Evolutionary conservation across 106 monocot species (phyloP).

Genomic region (Apostasia ramifera): DNA sequence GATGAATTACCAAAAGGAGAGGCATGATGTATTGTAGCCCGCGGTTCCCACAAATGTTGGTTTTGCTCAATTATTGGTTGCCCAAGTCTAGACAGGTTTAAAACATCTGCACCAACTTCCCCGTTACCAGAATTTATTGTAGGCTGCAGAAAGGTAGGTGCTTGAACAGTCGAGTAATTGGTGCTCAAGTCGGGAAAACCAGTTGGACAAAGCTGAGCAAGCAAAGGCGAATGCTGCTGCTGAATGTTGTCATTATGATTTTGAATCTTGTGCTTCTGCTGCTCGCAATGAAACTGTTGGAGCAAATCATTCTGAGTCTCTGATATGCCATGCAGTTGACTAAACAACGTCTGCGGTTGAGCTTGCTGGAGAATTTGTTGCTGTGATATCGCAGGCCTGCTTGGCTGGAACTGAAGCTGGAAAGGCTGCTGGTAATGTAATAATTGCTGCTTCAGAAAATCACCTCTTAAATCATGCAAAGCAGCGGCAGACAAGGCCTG

Average conservation of each 20-base stretch:
- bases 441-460: conserved; percentile 43
- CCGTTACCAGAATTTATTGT: conserved; percentile 11
- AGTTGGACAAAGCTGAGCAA: conserved; percentile 21
- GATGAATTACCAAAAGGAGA: conserved; percentile 18
- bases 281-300: conserved; percentile 25
- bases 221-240: conserved; percentile 29
- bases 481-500: conserved; percentile 62
- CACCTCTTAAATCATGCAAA: conserved; percentile 51
- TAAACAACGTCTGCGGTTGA: conserved; percentile 15
- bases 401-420: conserved; percentile 33
- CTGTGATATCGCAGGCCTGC: conserved; percentile 22
- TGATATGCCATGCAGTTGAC: conserved; percentile 24
- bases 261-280: conserved; percentile 22
- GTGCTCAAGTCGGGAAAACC: conserved; percentile 17
- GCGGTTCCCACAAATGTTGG: conserved; percentile 27
- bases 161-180: conserved; percentile 14
- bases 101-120: conserved; percentile 18
- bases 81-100: conserved; percentile 20
- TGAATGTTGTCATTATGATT: conserved; percentile 17
- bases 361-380: conserved; percentile 38
- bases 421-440: conserved; percentile 42
- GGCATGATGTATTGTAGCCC: conserved; percentile 16
- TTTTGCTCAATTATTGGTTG: conserved; percentile 18
- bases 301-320: conserved; percentile 21
- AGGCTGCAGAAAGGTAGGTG: conserved; percentile 18